Evolutionary conservation across 176 grass and related monocot genomes (phyloP), one percentile per base, ranked within the genome.

Genomic region (Ensete ventricosum): DNA sequence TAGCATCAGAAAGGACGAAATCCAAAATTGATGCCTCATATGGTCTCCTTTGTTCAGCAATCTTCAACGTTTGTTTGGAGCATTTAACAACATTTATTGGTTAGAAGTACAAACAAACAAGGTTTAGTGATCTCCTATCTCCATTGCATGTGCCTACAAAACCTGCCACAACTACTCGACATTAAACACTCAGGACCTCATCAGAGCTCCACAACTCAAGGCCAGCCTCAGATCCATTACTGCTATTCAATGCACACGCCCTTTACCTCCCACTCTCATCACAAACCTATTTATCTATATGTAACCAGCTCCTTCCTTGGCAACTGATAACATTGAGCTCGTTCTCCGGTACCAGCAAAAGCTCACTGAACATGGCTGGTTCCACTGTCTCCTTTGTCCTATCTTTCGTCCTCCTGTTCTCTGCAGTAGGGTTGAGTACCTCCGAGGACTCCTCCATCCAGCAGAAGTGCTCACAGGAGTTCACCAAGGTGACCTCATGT

Each of bases 381-480:
- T 1, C 67, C 67, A 50, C 25, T 48, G 12, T 51, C 57, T 62
- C 72, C 52, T 14, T 68, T 9, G 50, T 84, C 1, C 29, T 84
- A 16, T 58, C 77, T 21, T 74, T 59, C 60, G 13, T 84, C 77
- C 69, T 74, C 5, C 71, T 79, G 8, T 50, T 69, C 9, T 74
- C 14, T 54, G 50, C 64, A 20, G 6, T 49, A 9, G 8, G 65
- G 48, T 73, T 63, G 11, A 73, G 22, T 9, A 24, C 54, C 77
- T 21, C 51, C 14, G 21, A 62, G 6, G 68, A 57, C 19, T 55
- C 51, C 73, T 69, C 84, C 2, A 27, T 86, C 48, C 74, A 82
- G 66, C 63, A 69, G 26, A 86, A 67, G 70, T 86, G 84, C 53
- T 16, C 74, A 5, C 51, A 82, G 27, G 79, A 86, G 19, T 82